phyloP scores from a whole-genome alignment of 371 early-diverging fungal genomes.

The Quaeritorhiza haematococci region DNA sequence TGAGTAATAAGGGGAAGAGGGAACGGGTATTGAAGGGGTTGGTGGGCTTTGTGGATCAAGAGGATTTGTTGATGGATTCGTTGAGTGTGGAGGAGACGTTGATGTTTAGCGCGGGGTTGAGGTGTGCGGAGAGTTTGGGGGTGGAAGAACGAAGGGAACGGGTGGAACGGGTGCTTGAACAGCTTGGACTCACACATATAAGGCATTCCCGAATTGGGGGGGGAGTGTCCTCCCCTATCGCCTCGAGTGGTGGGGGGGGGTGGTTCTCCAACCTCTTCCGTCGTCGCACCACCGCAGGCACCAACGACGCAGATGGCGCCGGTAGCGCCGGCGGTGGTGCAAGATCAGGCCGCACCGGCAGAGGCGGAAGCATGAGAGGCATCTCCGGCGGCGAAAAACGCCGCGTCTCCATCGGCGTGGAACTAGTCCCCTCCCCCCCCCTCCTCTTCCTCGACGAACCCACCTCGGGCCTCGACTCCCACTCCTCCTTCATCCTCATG shows the following conservation, averaged over 20 bases:
- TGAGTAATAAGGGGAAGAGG: conserved; percentile 31
- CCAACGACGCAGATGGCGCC: too few species aligned
- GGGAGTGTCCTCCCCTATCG: too few species aligned
- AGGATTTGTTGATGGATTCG: conserved; percentile 78
- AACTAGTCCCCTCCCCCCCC: conserved; percentile 68
- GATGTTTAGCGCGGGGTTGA: conserved; percentile 75
- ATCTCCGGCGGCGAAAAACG: conserved; percentile 94
- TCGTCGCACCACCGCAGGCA: too few species aligned
- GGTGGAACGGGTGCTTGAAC: conserved; percentile 65
- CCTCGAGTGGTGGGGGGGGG: too few species aligned
- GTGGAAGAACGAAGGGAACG: conserved; percentile 42
- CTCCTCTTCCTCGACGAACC: conserved; percentile 82
- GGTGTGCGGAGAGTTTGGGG: conserved; percentile 62
- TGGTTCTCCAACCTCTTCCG: too few species aligned
- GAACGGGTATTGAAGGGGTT: not conserved
- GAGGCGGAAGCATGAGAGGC: conserved; percentile 43
- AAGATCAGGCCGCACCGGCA: too few species aligned
- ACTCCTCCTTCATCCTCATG: conserved; percentile 91
- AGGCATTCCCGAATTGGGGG: conserved; percentile 63
- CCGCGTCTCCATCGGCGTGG: conserved; percentile 87
- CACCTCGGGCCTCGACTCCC: conserved; percentile 55
- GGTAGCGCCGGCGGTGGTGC: too few species aligned
- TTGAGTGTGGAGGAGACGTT: conserved; percentile 88
- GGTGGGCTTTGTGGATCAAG: conserved; percentile 86
- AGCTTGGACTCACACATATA: conserved; percentile 64